Conservation (phyloP, 805 yeast genomes). For the Yarrowia sp. region DNA sequence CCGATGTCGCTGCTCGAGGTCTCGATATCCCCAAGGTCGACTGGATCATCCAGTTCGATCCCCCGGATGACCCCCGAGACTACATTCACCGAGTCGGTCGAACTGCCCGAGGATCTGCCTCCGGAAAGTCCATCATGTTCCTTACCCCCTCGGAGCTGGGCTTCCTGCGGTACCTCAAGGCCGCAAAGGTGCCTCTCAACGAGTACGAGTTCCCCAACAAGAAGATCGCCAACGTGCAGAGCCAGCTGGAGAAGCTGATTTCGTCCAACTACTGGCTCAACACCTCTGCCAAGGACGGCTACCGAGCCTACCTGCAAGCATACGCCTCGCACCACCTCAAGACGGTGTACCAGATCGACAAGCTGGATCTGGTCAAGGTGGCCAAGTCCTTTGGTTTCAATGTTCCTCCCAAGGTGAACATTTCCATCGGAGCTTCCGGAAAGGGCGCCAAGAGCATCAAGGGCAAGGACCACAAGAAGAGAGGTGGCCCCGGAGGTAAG, state of each 20-base stretch:
- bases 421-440: conserved; percentile 93
- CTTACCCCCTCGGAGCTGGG: conserved; percentile 94
- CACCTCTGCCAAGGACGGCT: conserved; percentile 95
- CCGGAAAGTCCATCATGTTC: conserved; percentile 95
- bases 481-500: conserved; percentile 24
- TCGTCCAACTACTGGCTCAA: conserved; percentile 92
- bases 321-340: conserved; percentile 96
- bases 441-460: conserved; percentile 60
- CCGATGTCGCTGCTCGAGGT: conserved; percentile 99
- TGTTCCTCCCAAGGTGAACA: conserved; percentile 95
- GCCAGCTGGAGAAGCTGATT: conserved; percentile 88
- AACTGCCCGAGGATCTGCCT: conserved; percentile 85
- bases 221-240: conserved; percentile 95
- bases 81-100: conserved; percentile 99
- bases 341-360: conserved; percentile 95
- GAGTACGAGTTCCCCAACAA: conserved; percentile 95
- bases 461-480: conserved; percentile 37
- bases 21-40: conserved; percentile 98
- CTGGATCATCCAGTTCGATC: conserved; percentile 99
- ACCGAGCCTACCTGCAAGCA: conserved; percentile 95
- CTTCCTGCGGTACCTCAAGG: conserved; percentile 89
- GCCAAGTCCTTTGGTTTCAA: conserved; percentile 92
- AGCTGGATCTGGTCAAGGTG: conserved; percentile 90
- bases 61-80: conserved; percentile 99
- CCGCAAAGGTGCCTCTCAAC: conserved; percentile 96